Conservation (phyloP, 148 eudicot genomes). For the Rheum nobile region DNA sequence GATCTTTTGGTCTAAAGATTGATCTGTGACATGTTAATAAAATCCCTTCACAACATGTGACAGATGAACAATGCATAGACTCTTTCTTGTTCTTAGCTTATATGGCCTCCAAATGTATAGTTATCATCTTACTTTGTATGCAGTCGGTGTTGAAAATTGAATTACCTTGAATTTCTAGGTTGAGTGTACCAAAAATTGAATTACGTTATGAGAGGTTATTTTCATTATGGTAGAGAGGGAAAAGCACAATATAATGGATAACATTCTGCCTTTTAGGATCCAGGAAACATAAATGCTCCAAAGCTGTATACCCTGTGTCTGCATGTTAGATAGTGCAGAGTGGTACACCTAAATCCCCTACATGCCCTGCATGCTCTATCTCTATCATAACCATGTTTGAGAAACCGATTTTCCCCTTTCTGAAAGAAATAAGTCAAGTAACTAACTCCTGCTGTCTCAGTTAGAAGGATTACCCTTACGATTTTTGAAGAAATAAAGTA, state of each 20-base stretch:
- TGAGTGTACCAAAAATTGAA: neutral
- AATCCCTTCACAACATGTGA: neutral
- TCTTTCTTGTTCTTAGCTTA: neutral
- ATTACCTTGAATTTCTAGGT: neutral
- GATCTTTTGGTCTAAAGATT: neutral
- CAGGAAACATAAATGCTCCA: neutral
- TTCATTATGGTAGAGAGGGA: neutral
- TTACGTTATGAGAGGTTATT: neutral
- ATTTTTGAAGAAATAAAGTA: neutral
- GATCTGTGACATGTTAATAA: neutral
- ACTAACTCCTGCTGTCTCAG: neutral
- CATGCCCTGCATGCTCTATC: neutral
- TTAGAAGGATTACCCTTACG: neutral
- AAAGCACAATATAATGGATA: neutral
- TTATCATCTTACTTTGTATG: neutral
- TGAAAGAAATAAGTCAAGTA: neutral
- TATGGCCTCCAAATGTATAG: neutral
- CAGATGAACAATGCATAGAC: neutral
- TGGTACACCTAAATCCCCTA: neutral
- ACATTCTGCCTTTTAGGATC: neutral
- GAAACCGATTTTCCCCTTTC: neutral
- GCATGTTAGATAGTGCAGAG: neutral
- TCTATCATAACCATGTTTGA: neutral
- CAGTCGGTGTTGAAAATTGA: neutral
- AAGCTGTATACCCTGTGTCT: neutral